phyloP scores from a whole-genome alignment of 2,329 filamentous ascomycete genomes.

The Trichoderma atroviride region DNA sequence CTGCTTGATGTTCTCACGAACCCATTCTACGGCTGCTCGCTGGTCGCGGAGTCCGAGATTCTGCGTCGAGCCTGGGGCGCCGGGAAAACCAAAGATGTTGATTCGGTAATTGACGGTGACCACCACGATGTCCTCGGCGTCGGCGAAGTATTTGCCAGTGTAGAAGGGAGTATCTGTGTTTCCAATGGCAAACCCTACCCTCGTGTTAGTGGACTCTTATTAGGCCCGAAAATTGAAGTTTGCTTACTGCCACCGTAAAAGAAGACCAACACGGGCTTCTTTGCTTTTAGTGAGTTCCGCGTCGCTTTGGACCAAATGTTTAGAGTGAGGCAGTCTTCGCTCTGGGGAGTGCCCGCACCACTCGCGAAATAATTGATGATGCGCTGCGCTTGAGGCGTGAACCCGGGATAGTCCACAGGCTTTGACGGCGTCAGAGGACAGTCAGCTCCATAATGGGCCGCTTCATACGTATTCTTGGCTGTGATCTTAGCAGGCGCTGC shows the following conservation, averaged over 20 bases:
- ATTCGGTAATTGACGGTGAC: constrained; percentile 52
- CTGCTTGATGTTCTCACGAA: constrained; percentile 37
- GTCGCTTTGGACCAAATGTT: constrained; percentile 43
- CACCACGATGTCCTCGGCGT: constrained; percentile 48
- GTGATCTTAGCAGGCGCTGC: constrained; percentile 38
- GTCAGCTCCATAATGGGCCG: constrained; percentile 36
- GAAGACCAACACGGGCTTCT: constrained; percentile 46
- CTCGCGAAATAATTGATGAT: constrained; percentile 33
- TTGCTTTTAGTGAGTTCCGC: constrained; percentile 40
- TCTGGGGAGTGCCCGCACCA: constrained; percentile 33
- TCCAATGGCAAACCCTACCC: constrained; percentile 42
- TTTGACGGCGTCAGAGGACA: constrained; percentile 34
- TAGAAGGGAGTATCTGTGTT: constrained; percentile 45
- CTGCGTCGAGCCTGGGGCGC: constrained; percentile 32
- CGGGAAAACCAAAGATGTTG: constrained; percentile 48
- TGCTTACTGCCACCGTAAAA: constrained; percentile 42
- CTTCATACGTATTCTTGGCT: constrained; percentile 29
- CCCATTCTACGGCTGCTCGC: constrained; percentile 38
- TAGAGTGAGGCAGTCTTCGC: constrained; percentile 44
- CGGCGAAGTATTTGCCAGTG: constrained; percentile 47
- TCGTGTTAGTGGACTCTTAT: not conserved
- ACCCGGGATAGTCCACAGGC: constrained; percentile 33
- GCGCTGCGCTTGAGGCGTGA: constrained; percentile 38
- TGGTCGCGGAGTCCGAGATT: constrained; percentile 39
- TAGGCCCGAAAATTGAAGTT: too few species aligned